Conservation (phyloP, 768 basidiomycete species). For the Suillus subalutaceus region DNA sequence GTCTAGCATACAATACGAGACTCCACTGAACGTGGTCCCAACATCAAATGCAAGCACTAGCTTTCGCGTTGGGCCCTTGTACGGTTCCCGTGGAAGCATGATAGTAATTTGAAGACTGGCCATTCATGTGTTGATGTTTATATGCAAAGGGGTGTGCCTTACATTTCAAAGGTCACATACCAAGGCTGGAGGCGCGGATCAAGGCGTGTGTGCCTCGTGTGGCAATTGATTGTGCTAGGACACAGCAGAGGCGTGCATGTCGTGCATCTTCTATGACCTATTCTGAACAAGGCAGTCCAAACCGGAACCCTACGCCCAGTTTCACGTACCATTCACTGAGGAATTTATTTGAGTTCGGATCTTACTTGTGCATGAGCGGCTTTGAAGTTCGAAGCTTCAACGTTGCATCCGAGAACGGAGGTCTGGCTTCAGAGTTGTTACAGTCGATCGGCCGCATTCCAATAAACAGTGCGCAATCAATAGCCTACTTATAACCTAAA, state of each 20-base stretch:
- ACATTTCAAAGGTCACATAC: background rate
- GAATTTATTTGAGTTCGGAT: background rate
- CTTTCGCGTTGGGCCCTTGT: conserved; percentile 41
- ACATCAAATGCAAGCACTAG: conserved; percentile 48
- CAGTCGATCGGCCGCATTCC: background rate
- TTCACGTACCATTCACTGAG: background rate
- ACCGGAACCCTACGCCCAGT: background rate
- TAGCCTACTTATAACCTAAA: background rate
- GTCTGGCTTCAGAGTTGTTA: background rate
- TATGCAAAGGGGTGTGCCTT: background rate
- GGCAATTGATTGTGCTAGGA: background rate
- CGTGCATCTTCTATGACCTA: background rate
- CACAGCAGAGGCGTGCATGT: background rate
- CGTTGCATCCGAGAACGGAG: background rate
- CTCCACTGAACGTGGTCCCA: conserved; percentile 47
- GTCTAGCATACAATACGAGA: conserved; percentile 39
- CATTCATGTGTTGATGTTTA: background rate
- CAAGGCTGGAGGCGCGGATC: background rate
- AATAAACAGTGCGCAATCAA: background rate
- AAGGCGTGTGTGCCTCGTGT: background rate
- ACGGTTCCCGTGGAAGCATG: conserved; percentile 35
- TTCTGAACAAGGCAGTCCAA: background rate
- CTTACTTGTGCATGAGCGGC: background rate
- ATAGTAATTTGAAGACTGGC: conserved; percentile 1
- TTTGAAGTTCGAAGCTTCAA: background rate